Base-by-base conservation (phyloP, 345 rosid species). In the Anacardium occidentale region DNA sequence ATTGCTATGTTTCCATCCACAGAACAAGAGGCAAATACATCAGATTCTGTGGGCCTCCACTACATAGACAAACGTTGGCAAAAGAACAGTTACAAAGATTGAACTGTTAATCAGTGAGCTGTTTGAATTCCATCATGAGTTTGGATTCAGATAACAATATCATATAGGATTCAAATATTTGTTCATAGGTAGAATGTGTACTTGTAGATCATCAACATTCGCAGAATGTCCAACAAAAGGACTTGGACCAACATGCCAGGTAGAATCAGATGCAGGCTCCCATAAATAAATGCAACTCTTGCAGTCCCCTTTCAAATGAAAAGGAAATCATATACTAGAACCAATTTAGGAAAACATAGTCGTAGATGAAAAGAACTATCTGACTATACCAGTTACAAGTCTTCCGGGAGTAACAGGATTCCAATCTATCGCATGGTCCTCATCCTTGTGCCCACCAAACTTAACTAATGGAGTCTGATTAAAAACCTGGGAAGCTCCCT, bases 391-490 rank as follows among this genome's bases (percentile, higher is more conserved):
- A 40, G 99, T 81, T 66, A 88, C 81, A 62, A 95, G 96, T 80
- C 93, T 86, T 84, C 99, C 98, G 50, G 89, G 70, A 3, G 85
- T 83, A 47, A 87, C 79, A 79, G 94, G 94, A 82, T 91, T 92
- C 99, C 99, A 95, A 77, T 95, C 99, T 63, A 92, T 69, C 24
- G 94, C 93, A 81, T 84, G 92, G 44, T 96, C 99, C 90, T 95
- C 98, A 61, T 91, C 96, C 82, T 89, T 95, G 82, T 95, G 98
- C 72, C 96, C 96, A 0, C 87, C 65, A 69, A 91, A 95, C 76
- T 87, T 92, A 54, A 85, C 63, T 53, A 90, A 74, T 37, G 98
- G 99, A 37, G 91, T 85, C 77, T 95, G 93, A 77, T 87, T 89
- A 78, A 91, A 81, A 80, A 83, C 92, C 24, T 89, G 74, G 51